phyloP scores from a whole-genome alignment of 2,329 filamentous ascomycete species.

The Cladosporium colombiae region DNA sequence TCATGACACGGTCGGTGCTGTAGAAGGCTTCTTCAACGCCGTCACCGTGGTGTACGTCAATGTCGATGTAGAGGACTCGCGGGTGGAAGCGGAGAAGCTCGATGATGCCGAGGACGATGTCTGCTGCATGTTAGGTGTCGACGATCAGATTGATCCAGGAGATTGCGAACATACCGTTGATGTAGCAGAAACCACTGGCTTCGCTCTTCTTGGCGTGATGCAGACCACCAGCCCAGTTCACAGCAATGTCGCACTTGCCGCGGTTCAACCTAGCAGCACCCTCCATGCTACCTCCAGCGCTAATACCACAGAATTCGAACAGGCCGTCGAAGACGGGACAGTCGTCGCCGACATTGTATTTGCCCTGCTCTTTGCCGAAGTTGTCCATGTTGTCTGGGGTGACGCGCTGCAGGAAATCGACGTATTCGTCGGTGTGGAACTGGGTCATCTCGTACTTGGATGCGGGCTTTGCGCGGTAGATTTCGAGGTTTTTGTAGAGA shows the following conservation, averaged over 20 bases:
- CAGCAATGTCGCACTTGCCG: conserved; percentile 67
- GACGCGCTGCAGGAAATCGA: conserved; percentile 77
- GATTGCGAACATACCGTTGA: conserved; percentile 43
- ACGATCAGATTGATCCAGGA: background rate
- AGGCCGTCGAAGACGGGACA: conserved; percentile 69
- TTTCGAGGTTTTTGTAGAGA: conserved; percentile 73
- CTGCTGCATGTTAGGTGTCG: conserved; percentile 39
- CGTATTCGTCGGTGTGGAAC: conserved; percentile 72
- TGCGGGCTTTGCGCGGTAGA: conserved; percentile 54
- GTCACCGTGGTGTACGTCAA: conserved; percentile 68
- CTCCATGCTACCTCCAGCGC: conserved; percentile 70
- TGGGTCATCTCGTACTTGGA: conserved; percentile 72
- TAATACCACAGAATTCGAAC: conserved; percentile 71
- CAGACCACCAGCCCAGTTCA: conserved; percentile 54
- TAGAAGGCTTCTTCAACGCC: conserved; percentile 73
- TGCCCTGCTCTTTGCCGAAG: conserved; percentile 86
- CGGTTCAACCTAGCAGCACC: conserved; percentile 68
- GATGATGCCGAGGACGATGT: conserved; percentile 67
- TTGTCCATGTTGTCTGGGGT: conserved; percentile 98
- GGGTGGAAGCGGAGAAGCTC: conserved; percentile 65
- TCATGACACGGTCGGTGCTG: conserved; percentile 71
- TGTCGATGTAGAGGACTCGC: conserved; percentile 66
- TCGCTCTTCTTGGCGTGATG: conserved; percentile 53
- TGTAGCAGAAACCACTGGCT: conserved; percentile 51
- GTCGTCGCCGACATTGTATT: conserved; percentile 66